phyloP scores from a whole-genome alignment of 164 flowering plant species.

The Vitis rotundifolia region DNA sequence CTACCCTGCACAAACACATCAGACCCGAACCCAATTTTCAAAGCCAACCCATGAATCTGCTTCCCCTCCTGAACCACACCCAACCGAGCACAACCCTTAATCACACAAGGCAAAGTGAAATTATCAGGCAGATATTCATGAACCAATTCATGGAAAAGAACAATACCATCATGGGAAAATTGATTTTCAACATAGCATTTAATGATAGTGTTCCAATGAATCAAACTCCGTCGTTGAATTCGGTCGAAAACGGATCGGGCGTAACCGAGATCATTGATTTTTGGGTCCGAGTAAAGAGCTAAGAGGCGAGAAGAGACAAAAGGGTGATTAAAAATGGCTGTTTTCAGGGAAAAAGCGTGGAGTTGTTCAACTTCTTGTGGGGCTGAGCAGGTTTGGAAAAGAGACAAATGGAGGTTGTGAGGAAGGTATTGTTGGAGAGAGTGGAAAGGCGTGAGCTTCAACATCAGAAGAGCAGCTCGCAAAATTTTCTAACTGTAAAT shows the following conservation, averaged over 20 bases:
- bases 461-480: background rate
- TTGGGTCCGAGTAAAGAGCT: slow-evolving; percentile 20
- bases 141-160: slow-evolving; percentile 29
- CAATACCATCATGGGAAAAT: slow-evolving; percentile 26
- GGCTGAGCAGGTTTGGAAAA: slow-evolving; percentile 11
- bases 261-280: slow-evolving; percentile 19
- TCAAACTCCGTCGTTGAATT: slow-evolving; percentile 25
- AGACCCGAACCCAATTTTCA: slow-evolving; percentile 33
- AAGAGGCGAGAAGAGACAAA: slow-evolving; percentile 18
- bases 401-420: slow-evolving; percentile 6
- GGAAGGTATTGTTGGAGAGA: slow-evolving; percentile 4
- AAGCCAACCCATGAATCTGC: slow-evolving; percentile 40
- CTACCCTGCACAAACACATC: slow-evolving; percentile 38
- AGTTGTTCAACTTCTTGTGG: slow-evolving; percentile 13
- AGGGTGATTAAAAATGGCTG: slow-evolving; percentile 13
- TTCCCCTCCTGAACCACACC: slow-evolving; percentile 33
- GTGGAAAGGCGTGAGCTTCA: background rate
- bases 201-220: slow-evolving; percentile 34
- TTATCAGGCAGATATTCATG: slow-evolving; percentile 21
- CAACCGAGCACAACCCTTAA: slow-evolving; percentile 37
- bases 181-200: slow-evolving; percentile 35
- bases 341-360: slow-evolving; percentile 23
- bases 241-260: slow-evolving; percentile 26
- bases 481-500: no score
- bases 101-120: slow-evolving; percentile 38